These are phyloP conservation scores for Aspergillus taichungensis DNA, from an alignment of 495 filamentous ascomycete genomes.

Conservation along the genomic window DNA sequence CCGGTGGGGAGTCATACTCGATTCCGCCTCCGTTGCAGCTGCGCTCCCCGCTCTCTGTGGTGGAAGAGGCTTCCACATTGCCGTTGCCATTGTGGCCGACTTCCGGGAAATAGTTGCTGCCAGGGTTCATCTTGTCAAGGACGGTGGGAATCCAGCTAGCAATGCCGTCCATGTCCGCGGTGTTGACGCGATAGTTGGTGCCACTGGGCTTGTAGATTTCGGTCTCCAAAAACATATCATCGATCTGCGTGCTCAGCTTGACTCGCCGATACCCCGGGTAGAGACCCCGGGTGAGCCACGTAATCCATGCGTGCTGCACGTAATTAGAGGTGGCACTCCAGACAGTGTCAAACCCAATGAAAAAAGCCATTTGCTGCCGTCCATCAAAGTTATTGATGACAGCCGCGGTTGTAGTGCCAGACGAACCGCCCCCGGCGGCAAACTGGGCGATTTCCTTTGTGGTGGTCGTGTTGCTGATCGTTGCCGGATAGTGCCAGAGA, in stretches of 20 bases:
- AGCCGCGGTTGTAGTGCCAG: slow-evolving; percentile 35
- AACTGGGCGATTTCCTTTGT: slow-evolving; percentile 48
- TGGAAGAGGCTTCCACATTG: slow-evolving; percentile 42
- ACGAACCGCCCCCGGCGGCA: slow-evolving; percentile 21
- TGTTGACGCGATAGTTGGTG: slow-evolving; percentile 40
- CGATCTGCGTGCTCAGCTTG: slow-evolving; percentile 53
- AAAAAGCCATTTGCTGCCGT: slow-evolving; percentile 55
- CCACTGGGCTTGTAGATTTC: slow-evolving; percentile 42
- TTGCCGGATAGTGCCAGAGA: slow-evolving; percentile 51
- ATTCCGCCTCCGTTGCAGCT: slow-evolving; percentile 29
- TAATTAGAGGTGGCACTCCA: slow-evolving; percentile 49
- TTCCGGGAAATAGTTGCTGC: slow-evolving; percentile 48
- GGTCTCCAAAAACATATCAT: slow-evolving; percentile 53
- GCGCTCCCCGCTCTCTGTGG: slow-evolving; percentile 20
- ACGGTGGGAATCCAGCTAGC: slow-evolving; percentile 39
- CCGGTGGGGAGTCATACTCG: slow-evolving; percentile 27
- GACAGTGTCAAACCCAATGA: slow-evolving; percentile 44
- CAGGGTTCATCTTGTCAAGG: slow-evolving; percentile 44
- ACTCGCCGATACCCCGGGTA: slow-evolving; percentile 48
- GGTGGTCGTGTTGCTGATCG: slow-evolving; percentile 42
- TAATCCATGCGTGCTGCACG: slow-evolving; percentile 56
- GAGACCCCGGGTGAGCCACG: slow-evolving; percentile 50
- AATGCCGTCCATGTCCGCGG: slow-evolving; percentile 41
- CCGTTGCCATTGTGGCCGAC: slow-evolving; percentile 56
- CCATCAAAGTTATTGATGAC: slow-evolving; percentile 53